Conservation (phyloP, 2,329 filamentous ascomycete genomes). For the Talaromyces marneffei region DNA sequence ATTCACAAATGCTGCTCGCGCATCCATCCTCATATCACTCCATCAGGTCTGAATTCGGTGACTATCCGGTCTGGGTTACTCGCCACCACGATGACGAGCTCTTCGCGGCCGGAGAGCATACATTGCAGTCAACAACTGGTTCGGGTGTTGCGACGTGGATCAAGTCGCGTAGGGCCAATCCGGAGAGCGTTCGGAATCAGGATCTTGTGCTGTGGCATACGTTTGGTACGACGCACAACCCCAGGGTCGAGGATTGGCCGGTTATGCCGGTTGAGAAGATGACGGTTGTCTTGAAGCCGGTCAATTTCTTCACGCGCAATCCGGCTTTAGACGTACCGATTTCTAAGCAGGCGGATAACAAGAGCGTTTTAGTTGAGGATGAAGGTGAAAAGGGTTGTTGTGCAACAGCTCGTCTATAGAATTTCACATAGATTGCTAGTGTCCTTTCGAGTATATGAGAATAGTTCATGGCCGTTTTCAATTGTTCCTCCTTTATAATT, state of each 20-base stretch:
- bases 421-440: background rate
- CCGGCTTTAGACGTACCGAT: constrained; percentile 42
- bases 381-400: background rate
- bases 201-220: constrained; percentile 29
- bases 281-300: constrained; percentile 6
- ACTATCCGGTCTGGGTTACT: constrained; percentile 53
- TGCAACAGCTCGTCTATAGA: background rate
- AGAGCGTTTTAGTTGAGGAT: background rate
- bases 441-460: background rate
- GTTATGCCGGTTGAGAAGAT: constrained; percentile 11
- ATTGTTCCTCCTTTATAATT: background rate
- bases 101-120: constrained; percentile 50
- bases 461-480: background rate
- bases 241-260: constrained; percentile 18
- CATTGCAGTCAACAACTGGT: constrained; percentile 38
- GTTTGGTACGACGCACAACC: constrained; percentile 26
- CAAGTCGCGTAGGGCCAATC: constrained; percentile 32
- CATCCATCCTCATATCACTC: constrained; percentile 47
- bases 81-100: constrained; percentile 48
- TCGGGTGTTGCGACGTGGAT: constrained; percentile 35
- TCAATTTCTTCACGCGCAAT: constrained; percentile 6
- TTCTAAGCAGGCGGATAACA: background rate
- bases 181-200: constrained; percentile 28
- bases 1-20: constrained; percentile 54
- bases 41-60: constrained; percentile 49